Evolutionary conservation across 352 stramenopile species (phyloP).

Genomic region (Globisporangium uncinulatum): DNA sequence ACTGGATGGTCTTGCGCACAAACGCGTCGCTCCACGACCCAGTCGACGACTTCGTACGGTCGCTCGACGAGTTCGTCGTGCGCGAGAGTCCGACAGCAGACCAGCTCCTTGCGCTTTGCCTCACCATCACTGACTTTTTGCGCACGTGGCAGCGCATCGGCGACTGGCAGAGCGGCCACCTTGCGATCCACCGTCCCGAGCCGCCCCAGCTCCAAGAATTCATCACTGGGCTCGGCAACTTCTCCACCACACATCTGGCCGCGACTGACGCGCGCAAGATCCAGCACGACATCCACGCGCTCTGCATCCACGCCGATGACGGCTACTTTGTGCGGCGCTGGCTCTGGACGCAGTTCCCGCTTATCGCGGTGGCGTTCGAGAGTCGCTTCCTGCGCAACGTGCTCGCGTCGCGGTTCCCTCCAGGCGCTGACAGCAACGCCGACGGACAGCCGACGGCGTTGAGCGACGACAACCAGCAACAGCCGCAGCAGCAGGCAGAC

Average conservation of each 20-base stretch:
- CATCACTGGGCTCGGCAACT: conserved; percentile 52
- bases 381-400: conserved; percentile 47
- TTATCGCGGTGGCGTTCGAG: conserved; percentile 74
- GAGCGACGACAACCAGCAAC: conserved; percentile 4
- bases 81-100: conserved; percentile 57
- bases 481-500: neutral
- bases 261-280: conserved; percentile 49
- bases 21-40: conserved; percentile 68
- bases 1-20: conserved; percentile 64
- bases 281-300: conserved; percentile 56
- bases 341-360: conserved; percentile 85
- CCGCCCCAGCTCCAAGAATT: conserved; percentile 74
- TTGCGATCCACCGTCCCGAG: conserved; percentile 35
- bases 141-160: conserved; percentile 52
- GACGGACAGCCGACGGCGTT: neutral
- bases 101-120: conserved; percentile 58
- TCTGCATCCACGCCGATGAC: conserved; percentile 57
- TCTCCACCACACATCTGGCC: conserved; percentile 39
- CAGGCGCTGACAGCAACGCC: neutral
- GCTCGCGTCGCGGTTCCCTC: conserved; percentile 11
- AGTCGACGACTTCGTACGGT: conserved; percentile 75
- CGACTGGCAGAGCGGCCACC: conserved; percentile 10
- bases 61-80: conserved; percentile 67
- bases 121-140: conserved; percentile 79
- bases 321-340: conserved; percentile 75